Conservation (phyloP, 768 basidiomycete genomes). For the Gyrodon lividus region DNA sequence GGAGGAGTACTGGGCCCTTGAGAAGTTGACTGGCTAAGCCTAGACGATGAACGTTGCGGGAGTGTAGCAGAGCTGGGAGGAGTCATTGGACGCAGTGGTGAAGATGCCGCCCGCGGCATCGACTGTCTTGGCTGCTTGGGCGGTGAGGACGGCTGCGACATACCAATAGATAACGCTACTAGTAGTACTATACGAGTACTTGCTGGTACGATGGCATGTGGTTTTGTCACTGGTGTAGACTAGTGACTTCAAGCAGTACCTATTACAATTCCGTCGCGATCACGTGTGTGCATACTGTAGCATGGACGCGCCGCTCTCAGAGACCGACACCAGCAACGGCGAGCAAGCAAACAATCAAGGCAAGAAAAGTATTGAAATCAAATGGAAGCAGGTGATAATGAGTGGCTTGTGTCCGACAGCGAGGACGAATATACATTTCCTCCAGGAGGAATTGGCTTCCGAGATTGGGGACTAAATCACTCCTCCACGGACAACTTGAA, state of each 20-base stretch:
- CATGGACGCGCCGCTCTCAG: too few species aligned
- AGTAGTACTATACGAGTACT: too few species aligned
- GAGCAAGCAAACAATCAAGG: conserved; percentile 1
- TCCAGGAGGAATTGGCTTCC: background rate
- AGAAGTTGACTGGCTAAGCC: conserved; percentile 22
- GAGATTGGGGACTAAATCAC: background rate
- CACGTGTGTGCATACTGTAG: conserved; percentile 25
- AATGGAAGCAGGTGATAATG: conserved; percentile 18
- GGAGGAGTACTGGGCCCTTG: conserved; percentile 27
- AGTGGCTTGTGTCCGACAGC: conserved; percentile 53
- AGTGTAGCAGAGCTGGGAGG: conserved; percentile 26
- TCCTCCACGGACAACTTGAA: background rate
- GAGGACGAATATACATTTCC: conserved; percentile 34
- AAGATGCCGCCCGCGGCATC: conserved; percentile 38
- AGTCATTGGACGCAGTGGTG: conserved; percentile 45
- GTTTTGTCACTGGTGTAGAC: too few species aligned
- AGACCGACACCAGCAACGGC: conserved; percentile 2
- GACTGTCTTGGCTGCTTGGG: conserved; percentile 22
- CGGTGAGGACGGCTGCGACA: conserved; percentile 16
- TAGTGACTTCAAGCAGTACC: too few species aligned
- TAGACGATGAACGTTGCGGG: conserved; percentile 15
- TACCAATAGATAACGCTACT: background rate
- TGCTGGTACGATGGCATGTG: too few species aligned
- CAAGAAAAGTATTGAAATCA: background rate
- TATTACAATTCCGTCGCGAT: conserved; percentile 14